These are phyloP conservation scores for Trichophyton schoenleinii DNA, from an alignment of 2,329 filamentous ascomycete genomes.

Conservation along the genomic window DNA sequence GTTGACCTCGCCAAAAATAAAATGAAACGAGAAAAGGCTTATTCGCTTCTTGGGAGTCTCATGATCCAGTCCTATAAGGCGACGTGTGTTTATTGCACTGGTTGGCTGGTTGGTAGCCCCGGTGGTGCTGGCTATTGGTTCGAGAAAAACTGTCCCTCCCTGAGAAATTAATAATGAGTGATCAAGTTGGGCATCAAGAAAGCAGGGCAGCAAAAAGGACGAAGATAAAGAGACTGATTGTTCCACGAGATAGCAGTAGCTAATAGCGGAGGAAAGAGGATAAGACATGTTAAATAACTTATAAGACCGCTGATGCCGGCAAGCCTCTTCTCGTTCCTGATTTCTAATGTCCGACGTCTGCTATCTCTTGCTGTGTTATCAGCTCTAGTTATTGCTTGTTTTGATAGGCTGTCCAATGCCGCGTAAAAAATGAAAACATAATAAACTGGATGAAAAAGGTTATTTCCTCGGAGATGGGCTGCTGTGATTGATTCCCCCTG, in stretches of 20 bases:
- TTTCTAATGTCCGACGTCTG: background rate
- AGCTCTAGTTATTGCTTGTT: background rate
- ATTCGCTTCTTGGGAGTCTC: background rate
- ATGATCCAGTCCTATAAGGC: background rate
- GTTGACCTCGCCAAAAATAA: background rate
- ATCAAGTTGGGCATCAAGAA: conserved; percentile 5
- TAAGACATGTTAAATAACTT: background rate
- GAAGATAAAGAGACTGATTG: background rate
- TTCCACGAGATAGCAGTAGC: background rate
- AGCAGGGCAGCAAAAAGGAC: background rate
- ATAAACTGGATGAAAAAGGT: background rate
- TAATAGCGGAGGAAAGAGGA: background rate
- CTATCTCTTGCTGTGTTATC: background rate
- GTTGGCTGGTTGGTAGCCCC: background rate
- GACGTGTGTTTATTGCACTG: background rate
- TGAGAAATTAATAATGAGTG: background rate
- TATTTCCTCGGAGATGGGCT: background rate
- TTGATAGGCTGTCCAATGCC: background rate
- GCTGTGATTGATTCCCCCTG: background rate
- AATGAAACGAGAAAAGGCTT: background rate
- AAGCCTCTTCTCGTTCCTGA: background rate
- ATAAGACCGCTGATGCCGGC: background rate
- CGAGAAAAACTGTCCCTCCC: background rate
- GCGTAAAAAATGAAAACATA: background rate
- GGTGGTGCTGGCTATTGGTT: background rate